These are phyloP conservation scores for Entonaema liquescens DNA, from an alignment of 495 filamentous ascomycete species.

Conservation along the genomic window DNA sequence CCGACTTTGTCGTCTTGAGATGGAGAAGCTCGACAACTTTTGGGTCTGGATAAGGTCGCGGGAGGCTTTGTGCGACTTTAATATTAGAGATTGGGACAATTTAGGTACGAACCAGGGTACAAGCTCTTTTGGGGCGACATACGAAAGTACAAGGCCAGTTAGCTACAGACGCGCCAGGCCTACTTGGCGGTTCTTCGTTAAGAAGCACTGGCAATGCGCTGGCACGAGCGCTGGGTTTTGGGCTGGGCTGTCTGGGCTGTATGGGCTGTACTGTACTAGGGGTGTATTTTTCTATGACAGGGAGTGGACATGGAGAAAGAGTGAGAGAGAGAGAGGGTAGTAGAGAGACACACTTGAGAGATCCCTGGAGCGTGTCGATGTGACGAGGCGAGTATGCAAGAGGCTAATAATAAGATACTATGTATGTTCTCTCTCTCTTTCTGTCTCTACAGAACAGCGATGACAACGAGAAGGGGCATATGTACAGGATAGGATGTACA, in stretches of 20 bases:
- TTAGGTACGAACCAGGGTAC: slow-evolving; percentile 47
- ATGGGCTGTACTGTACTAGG: slow-evolving; percentile 19
- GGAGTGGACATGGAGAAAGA: slow-evolving; percentile 38
- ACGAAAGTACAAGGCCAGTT: slow-evolving; percentile 51
- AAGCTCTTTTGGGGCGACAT: slow-evolving; percentile 45
- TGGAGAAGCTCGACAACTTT: slow-evolving; percentile 53
- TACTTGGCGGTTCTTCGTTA: slow-evolving; percentile 46
- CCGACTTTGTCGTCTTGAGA: slow-evolving; percentile 44
- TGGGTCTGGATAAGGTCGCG: slow-evolving; percentile 56
- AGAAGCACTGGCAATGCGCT: slow-evolving; percentile 46
- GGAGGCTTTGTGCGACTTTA: slow-evolving; percentile 64
- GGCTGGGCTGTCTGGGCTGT: slow-evolving; percentile 38
- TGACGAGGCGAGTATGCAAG: slow-evolving; percentile 40
- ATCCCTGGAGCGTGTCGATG: slow-evolving; percentile 42
- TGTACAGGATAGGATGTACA: no score
- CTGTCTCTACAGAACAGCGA: slow-evolving; percentile 27
- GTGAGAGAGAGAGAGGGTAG: slow-evolving; percentile 30
- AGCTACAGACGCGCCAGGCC: slow-evolving; percentile 40
- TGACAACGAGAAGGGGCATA: slow-evolving; percentile 21
- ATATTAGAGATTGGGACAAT: slow-evolving; percentile 49
- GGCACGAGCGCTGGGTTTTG: slow-evolving; percentile 37
- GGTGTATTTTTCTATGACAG: slow-evolving; percentile 28
- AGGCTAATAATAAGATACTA: slow-evolving; percentile 42
- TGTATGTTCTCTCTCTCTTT: slow-evolving; percentile 27
- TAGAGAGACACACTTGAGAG: slow-evolving; percentile 28